Percentiles rank a stretch among this genome's conserved stretches.
phyloP scores from a whole-genome alignment of 1,284 basidiomycete species.

The Gomphus bonarii region DNA sequence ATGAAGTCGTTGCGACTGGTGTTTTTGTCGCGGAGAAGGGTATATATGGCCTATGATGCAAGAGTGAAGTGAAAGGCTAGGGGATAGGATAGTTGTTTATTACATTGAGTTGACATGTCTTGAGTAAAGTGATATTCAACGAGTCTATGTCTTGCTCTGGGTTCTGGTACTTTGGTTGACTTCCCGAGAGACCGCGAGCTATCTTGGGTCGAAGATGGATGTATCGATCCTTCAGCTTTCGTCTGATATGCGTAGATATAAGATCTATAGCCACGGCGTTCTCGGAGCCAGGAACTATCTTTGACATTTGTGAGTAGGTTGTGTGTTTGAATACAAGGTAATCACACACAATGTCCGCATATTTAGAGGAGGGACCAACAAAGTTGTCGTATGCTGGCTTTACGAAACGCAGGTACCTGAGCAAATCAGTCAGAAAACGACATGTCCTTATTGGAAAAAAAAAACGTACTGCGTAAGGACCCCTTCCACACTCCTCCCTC shows the following conservation, averaged over 20 bases:
- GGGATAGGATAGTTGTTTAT: neutral
- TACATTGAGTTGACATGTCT: constrained; percentile 77
- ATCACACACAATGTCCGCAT: constrained; percentile 75
- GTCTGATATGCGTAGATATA: constrained; percentile 83
- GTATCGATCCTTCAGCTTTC: constrained; percentile 73
- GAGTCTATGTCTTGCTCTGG: constrained; percentile 28
- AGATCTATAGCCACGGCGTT: constrained; percentile 90
- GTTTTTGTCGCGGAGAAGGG: constrained; percentile 65
- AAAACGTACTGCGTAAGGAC: constrained; percentile 74
- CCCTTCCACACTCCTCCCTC: constrained; percentile 78
- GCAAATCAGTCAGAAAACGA: constrained; percentile 10
- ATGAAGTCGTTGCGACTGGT: constrained; percentile 80
- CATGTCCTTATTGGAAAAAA: constrained; percentile 5
- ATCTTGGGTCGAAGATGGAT: constrained; percentile 68
- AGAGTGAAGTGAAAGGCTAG: neutral
- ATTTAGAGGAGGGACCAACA: constrained; percentile 78
- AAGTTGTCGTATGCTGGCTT: constrained; percentile 93
- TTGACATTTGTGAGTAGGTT: neutral
- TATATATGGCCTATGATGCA: constrained; percentile 69
- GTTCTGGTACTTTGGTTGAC: constrained; percentile 16
- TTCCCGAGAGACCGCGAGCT: constrained; percentile 23
- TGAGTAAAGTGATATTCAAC: constrained; percentile 54
- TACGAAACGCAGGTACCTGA: constrained; percentile 81
- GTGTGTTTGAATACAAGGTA: neutral
- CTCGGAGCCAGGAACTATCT: constrained; percentile 88